phyloP scores from a whole-genome alignment of 2,329 filamentous ascomycete species.

The Parastagonospora avenae region DNA sequence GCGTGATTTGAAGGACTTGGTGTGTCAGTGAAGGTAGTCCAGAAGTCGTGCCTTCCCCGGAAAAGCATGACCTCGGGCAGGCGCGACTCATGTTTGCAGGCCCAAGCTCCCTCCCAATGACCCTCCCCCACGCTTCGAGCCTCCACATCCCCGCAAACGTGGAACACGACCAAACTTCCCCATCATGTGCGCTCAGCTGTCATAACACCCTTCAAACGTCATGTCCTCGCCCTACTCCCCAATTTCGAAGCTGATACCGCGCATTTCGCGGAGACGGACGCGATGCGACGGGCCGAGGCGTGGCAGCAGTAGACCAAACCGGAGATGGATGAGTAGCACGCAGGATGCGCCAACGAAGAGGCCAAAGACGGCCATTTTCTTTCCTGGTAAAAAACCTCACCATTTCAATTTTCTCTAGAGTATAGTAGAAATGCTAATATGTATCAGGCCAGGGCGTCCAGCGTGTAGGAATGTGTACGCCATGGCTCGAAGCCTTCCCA shows the following conservation, averaged over 20 bases:
- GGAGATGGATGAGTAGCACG: constrained; percentile 40
- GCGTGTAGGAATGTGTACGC: constrained; percentile 82
- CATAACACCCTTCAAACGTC: constrained; percentile 6
- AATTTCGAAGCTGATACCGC: constrained; percentile 14
- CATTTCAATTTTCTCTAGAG: background rate
- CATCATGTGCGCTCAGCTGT: constrained; percentile 10
- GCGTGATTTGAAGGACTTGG: too few species aligned
- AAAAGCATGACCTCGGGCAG: background rate
- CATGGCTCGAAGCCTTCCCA: constrained; percentile 88
- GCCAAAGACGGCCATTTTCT: constrained; percentile 48
- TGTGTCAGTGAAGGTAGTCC: too few species aligned
- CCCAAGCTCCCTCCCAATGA: constrained; percentile 1
- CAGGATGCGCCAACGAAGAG: constrained; percentile 25
- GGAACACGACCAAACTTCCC: background rate
- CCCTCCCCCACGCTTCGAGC: background rate
- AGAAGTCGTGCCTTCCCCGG: too few species aligned
- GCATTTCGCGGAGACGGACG: constrained; percentile 20
- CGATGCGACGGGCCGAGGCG: constrained; percentile 20
- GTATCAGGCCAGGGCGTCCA: constrained; percentile 81
- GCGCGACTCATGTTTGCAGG: background rate
- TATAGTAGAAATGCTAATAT: constrained; percentile 11
- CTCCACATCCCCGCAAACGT: constrained; percentile 3
- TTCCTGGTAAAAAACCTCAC: constrained; percentile 36
- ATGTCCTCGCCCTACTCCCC: constrained; percentile 23
- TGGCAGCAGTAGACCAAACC: constrained; percentile 5